These are phyloP conservation scores for Ophiostoma perfectum DNA, from an alignment of 2,329 filamentous ascomycete species.

Conservation along the genomic window DNA sequence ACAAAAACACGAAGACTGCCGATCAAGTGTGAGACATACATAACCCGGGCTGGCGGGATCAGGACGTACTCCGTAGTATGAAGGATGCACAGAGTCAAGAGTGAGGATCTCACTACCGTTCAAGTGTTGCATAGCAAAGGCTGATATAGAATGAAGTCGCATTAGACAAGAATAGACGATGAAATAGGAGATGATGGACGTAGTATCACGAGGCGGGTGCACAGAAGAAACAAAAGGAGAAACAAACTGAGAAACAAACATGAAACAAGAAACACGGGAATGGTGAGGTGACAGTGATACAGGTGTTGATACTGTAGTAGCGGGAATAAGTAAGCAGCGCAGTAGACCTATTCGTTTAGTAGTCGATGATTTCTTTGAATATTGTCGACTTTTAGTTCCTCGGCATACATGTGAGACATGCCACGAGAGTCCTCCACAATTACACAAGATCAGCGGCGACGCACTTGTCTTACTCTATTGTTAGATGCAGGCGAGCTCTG, in stretches of 20 bases:
- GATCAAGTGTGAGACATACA: conserved; percentile 6
- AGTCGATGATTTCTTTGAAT: no score
- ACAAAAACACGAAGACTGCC: conserved; percentile 7
- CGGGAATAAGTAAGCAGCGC: no score
- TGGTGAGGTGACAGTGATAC: not conserved
- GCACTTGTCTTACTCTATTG: not conserved
- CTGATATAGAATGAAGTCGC: not conserved
- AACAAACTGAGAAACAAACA: not conserved
- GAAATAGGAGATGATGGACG: not conserved
- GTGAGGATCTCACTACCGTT: no score
- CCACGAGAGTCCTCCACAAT: no score
- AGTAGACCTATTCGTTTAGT: no score
- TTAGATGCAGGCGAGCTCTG: not conserved
- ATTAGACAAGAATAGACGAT: not conserved
- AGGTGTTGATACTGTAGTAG: not conserved
- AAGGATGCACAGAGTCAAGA: no score
- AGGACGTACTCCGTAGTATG: no score
- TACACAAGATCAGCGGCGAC: no score
- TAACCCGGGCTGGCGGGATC: not conserved
- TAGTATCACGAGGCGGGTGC: not conserved
- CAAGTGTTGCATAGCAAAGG: not conserved
- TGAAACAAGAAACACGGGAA: not conserved
- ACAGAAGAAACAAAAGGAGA: not conserved
- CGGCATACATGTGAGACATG: no score
- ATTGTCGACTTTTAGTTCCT: no score